Conservation (phyloP, 805 yeast genomes). For the Pichia kluyveri region DNA sequence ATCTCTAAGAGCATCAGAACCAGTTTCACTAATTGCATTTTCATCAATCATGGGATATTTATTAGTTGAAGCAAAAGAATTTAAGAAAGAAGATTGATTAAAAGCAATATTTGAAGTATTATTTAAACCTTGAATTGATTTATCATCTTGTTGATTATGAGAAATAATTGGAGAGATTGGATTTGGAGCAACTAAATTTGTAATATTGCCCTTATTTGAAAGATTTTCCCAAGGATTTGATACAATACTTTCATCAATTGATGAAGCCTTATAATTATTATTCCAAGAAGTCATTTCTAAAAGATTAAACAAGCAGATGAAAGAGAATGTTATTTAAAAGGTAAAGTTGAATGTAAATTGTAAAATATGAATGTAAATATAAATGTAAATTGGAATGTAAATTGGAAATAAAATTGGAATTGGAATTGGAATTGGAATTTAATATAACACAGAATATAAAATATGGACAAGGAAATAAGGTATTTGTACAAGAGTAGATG, state of each 20-base stretch:
- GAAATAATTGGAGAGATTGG: conserved; percentile 12
- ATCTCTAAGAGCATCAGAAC: conserved; percentile 24
- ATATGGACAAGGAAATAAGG: neutral
- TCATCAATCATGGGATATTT: conserved; percentile 16
- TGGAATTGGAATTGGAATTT: too few relatives aligned
- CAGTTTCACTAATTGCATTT: conserved; percentile 22
- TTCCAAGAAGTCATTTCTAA: conserved; percentile 19
- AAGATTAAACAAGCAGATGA: too few relatives aligned
- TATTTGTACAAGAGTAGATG: neutral
- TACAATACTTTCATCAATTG: conserved; percentile 21
- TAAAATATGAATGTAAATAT: too few relatives aligned
- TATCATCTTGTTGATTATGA: conserved; percentile 7
- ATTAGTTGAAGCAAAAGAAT: conserved; percentile 5
- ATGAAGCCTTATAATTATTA: conserved; percentile 9
- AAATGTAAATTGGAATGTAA: neutral
- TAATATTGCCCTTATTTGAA: conserved; percentile 13
- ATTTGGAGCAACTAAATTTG: conserved; percentile 13
- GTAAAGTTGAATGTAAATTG: too few relatives aligned
- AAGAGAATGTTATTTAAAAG: too few relatives aligned
- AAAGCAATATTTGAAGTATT: conserved; percentile 2
- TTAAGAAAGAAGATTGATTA: conserved; percentile 19
- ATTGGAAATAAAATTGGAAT: too few relatives aligned
- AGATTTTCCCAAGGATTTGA: conserved; percentile 23
- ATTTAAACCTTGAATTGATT: conserved; percentile 3
- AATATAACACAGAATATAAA: too few relatives aligned